Evolutionary conservation across 108 stramenopile genomes (phyloP).

Genomic region (Cyclotella kingstonii): DNA sequence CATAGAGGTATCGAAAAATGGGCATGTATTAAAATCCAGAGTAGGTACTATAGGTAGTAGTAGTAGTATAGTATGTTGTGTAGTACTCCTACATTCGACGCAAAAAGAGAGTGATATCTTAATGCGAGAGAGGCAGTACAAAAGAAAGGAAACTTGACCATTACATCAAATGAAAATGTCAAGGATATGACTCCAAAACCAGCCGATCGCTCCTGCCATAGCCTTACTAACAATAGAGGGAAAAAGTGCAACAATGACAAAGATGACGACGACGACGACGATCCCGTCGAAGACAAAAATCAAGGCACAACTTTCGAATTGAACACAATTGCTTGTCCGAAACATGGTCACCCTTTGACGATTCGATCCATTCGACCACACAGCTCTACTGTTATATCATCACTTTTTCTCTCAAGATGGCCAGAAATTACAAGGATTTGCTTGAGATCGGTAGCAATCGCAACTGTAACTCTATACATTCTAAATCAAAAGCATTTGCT

Average conservation of each 20-base stretch:
- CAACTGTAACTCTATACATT: conserved; percentile 69
- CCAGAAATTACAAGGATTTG: conserved; percentile 20
- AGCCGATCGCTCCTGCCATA: too few relatives aligned
- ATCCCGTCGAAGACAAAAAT: background rate
- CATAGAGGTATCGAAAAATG: too few relatives aligned
- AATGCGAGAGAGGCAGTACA: too few relatives aligned
- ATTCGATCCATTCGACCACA: conserved; percentile 10
- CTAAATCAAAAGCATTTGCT: conserved; percentile 78
- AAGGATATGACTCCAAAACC: too few relatives aligned
- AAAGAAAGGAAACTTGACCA: too few relatives aligned
- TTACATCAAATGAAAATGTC: too few relatives aligned
- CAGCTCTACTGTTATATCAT: background rate
- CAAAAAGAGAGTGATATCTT: too few relatives aligned
- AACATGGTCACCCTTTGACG: background rate
- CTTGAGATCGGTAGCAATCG: conserved; percentile 24
- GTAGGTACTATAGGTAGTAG: too few relatives aligned
- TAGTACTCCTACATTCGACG: too few relatives aligned
- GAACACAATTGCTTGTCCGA: background rate
- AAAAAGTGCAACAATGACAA: conserved; percentile 12
- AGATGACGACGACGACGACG: conserved; percentile 5
- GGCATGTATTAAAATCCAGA: too few relatives aligned
- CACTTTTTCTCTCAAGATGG: conserved; percentile 9
- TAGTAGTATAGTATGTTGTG: too few relatives aligned
- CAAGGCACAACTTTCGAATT: too few relatives aligned
- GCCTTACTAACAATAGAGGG: conserved; percentile 7